These are phyloP conservation scores for Puccinellia tenuiflora DNA, from an alignment of 176 grass and related monocot genomes.

Conservation along the genomic window DNA sequence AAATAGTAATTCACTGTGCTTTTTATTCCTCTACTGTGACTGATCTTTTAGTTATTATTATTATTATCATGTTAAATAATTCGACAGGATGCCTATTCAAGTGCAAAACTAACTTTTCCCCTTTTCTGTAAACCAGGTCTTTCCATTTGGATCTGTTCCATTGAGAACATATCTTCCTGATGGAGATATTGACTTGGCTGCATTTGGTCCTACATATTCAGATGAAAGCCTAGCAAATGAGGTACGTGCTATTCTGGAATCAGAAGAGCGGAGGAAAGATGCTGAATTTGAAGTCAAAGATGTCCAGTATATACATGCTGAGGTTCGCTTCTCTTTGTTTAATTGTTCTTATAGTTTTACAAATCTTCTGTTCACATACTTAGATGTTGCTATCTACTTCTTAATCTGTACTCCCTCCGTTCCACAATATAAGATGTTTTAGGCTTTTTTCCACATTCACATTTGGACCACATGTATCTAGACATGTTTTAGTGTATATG, in stretches of 20 bases:
- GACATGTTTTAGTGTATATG: no score
- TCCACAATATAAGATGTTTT: no score
- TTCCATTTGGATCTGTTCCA: constrained; percentile 79
- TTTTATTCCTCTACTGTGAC: background rate
- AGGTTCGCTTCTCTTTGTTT: constrained; percentile 54
- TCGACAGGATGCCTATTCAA: background rate
- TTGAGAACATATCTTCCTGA: constrained; percentile 97
- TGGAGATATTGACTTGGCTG: constrained; percentile 86
- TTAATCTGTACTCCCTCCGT: no score
- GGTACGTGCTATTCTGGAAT: constrained; percentile 50
- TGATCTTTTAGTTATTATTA: background rate
- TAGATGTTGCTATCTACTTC: background rate
- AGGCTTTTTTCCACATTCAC: no score
- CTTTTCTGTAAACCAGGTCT: constrained; percentile 39
- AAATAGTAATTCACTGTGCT: background rate
- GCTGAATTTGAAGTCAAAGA: constrained; percentile 82
- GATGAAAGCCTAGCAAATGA: constrained; percentile 68
- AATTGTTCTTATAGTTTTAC: background rate
- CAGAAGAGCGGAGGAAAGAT: constrained; percentile 50
- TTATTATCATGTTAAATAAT: background rate
- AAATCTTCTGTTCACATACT: constrained; percentile 3
- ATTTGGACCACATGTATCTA: no score
- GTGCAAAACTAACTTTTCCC: background rate
- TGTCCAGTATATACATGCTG: constrained; percentile 80
- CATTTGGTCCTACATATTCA: constrained; percentile 31